These are phyloP conservation scores for Colletotrichum sp. DNA, from an alignment of 2,329 filamentous ascomycete species.

Conservation along the genomic window DNA sequence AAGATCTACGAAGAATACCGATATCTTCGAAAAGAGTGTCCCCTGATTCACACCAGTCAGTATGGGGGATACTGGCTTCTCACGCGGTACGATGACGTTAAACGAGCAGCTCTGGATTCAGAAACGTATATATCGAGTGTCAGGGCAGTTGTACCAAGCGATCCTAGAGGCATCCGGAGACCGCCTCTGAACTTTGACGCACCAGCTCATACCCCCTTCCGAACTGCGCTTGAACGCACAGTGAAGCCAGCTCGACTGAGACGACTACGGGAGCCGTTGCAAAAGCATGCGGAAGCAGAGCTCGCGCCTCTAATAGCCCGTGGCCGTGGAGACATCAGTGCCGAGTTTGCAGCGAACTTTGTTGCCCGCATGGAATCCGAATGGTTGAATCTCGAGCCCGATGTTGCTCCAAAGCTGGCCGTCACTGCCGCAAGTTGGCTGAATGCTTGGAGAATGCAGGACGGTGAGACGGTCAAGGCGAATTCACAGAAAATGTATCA, in stretches of 20 bases:
- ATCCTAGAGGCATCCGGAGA: constrained; percentile 20
- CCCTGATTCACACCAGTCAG: constrained; percentile 21
- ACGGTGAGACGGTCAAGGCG: constrained; percentile 17
- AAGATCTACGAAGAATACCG: constrained; percentile 24
- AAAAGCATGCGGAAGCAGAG: constrained; percentile 16
- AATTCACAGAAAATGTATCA: constrained; percentile 23
- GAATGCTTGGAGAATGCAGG: constrained; percentile 24
- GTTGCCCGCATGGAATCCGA: constrained; percentile 25
- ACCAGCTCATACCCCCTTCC: constrained; percentile 24
- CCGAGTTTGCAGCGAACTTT: constrained; percentile 23
- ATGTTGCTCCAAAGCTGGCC: constrained; percentile 20
- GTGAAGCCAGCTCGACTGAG: constrained; percentile 21
- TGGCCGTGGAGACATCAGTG: constrained; percentile 20
- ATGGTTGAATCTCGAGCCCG: constrained; percentile 24
- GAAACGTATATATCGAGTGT: constrained; percentile 21
- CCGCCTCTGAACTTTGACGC: constrained; percentile 26
- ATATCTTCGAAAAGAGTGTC: constrained; percentile 21
- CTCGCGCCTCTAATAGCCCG: constrained; percentile 13
- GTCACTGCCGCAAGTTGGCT: constrained; percentile 21
- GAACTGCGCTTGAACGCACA: constrained; percentile 23
- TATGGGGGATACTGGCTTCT: constrained; percentile 26
- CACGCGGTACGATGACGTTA: constrained; percentile 25
- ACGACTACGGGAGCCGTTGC: constrained; percentile 14
- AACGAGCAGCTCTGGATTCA: constrained; percentile 22
- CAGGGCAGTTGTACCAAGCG: constrained; percentile 21